Percentiles rank a stretch among this genome's conserved stretches.
Evolutionary conservation across 2,329 filamentous ascomycete genomes (phyloP).

Genomic region (Macrophomina tecta): DNA sequence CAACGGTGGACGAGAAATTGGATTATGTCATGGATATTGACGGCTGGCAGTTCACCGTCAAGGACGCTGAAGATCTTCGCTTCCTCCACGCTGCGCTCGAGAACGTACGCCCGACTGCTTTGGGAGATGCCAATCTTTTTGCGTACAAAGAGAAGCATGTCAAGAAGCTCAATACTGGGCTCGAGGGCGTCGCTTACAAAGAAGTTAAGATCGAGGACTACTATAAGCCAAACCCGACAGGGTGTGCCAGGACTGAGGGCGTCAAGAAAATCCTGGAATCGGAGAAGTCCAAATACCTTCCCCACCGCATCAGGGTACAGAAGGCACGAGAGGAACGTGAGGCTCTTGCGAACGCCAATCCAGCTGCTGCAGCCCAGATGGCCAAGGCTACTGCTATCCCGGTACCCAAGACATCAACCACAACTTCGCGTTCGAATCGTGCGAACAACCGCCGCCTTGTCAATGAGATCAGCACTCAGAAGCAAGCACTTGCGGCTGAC

Average conservation of each 20-base stretch:
- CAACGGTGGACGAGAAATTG: slow-evolving; percentile 71
- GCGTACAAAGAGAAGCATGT: slow-evolving; percentile 75
- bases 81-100: slow-evolving; percentile 61
- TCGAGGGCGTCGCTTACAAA: slow-evolving; percentile 59
- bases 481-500: slow-evolving; percentile 70
- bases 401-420: slow-evolving; percentile 78
- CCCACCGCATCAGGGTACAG: slow-evolving; percentile 95
- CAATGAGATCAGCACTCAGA: slow-evolving; percentile 94
- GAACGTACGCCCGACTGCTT: slow-evolving; percentile 52
- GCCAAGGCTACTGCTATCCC: slow-evolving; percentile 69
- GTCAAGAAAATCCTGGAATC: slow-evolving; percentile 95
- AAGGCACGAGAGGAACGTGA: slow-evolving; percentile 91
- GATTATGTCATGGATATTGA: slow-evolving; percentile 70
- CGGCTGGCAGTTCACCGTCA: slow-evolving; percentile 71
- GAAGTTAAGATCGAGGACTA: slow-evolving; percentile 67
- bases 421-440: slow-evolving; percentile 89
- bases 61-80: slow-evolving; percentile 70
- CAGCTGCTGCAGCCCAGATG: slow-evolving; percentile 63
- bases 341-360: slow-evolving; percentile 69
- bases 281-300: slow-evolving; percentile 97
- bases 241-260: slow-evolving; percentile 88
- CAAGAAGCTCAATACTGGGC: slow-evolving; percentile 68
- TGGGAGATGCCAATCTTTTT: slow-evolving; percentile 68
- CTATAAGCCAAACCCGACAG: slow-evolving; percentile 85
- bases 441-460: slow-evolving; percentile 94